Evolutionary conservation across 225 moss, liverwort and hornwort genomes (phyloP).

Genomic region (Antitrichia curtipendula): DNA sequence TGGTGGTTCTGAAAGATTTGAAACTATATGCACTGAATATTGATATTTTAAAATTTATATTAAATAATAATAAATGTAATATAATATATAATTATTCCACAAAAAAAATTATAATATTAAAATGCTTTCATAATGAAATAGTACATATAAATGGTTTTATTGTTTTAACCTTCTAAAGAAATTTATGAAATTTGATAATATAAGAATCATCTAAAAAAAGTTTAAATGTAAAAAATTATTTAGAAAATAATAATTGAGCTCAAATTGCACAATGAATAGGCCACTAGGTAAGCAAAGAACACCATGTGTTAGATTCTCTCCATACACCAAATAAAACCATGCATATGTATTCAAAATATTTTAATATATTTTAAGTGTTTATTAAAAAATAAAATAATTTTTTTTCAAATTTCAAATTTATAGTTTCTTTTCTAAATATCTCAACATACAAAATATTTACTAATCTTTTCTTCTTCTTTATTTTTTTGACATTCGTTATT

Average conservation of each 20-base stretch:
- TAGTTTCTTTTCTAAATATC: no score
- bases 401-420: no score
- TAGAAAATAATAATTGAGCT: neutral
- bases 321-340: neutral
- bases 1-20: neutral
- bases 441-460: no score
- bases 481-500: neutral
- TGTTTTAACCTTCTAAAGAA: neutral
- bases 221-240: no score
- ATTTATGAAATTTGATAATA: no score
- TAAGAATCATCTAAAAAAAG: neutral
- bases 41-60: neutral
- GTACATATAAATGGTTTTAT: neutral
- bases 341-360: neutral
- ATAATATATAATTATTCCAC: no score
- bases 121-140: neutral
- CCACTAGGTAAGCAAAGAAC: neutral
- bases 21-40: neutral
- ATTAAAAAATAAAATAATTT: no score
- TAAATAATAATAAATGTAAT: no score
- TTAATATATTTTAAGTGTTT: neutral
- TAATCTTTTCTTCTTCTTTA: accelerated
- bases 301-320: no score
- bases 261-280: neutral
- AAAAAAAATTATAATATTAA: no score